Evolutionary conservation across 257 asterid species (phyloP).

Genomic region (Catharanthus roseus): DNA sequence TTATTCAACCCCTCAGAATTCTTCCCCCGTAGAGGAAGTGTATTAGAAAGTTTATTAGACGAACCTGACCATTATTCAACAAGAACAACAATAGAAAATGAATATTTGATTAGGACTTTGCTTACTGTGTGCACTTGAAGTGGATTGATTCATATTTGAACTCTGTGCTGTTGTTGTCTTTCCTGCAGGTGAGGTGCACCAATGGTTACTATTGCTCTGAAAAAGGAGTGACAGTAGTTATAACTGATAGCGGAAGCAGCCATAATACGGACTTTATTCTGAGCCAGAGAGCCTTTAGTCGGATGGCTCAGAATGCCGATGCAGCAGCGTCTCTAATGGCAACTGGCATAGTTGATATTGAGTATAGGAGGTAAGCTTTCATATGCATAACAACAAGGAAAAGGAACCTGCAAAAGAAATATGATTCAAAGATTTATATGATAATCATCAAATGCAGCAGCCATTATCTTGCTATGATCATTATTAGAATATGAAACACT

Average conservation of each 20-base stretch:
- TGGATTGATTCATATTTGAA: background rate
- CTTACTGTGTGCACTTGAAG: background rate
- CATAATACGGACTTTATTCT: slow-evolving; percentile 65
- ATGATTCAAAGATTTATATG: background rate
- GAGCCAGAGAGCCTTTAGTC: slow-evolving; percentile 58
- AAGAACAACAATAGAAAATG: no score
- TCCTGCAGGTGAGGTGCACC: slow-evolving; percentile 79
- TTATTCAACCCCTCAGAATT: no score
- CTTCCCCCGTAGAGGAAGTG: no score
- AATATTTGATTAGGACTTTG: background rate
- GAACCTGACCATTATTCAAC: no score
- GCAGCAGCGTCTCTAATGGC: slow-evolving; percentile 55
- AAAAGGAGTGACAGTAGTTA: slow-evolving; percentile 54
- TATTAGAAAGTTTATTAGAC: no score
- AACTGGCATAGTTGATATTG: slow-evolving; percentile 54
- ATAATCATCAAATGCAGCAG: background rate
- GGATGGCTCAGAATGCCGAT: slow-evolving; percentile 65
- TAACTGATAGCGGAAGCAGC: slow-evolving; percentile 70
- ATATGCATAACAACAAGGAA: background rate
- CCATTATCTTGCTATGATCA: background rate
- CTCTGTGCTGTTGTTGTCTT: background rate
- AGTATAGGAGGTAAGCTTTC: slow-evolving; percentile 47
- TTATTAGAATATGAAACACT: background rate
- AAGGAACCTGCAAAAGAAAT: slow-evolving; percentile 2
- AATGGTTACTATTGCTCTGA: slow-evolving; percentile 53